phyloP scores from a whole-genome alignment of 768 basidiomycete genomes.

The Coprinopsis strossmayeri region DNA sequence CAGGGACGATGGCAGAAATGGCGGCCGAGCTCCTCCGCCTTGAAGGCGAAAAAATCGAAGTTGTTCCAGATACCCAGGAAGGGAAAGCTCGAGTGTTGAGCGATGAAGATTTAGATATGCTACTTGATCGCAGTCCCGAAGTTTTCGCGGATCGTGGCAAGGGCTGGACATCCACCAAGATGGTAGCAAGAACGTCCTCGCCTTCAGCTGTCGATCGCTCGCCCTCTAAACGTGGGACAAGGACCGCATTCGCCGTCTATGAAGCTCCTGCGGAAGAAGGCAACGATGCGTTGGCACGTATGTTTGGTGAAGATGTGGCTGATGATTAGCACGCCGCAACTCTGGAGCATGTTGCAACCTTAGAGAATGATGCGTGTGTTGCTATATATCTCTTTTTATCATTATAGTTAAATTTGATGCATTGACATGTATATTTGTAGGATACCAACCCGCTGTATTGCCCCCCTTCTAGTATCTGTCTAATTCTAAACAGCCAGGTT shows the following conservation, averaged over 20 bases:
- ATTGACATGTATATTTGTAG: not conserved
- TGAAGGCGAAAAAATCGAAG: slow-evolving; percentile 86
- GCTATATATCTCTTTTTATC: not conserved
- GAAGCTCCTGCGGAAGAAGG: slow-evolving; percentile 57
- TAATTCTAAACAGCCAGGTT: too few relatives aligned
- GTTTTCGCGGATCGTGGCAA: slow-evolving; percentile 66
- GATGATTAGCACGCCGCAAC: slow-evolving; percentile 5
- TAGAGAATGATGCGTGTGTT: not conserved
- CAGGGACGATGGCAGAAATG: slow-evolving; percentile 72
- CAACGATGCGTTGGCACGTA: slow-evolving; percentile 62
- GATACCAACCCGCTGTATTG: not conserved
- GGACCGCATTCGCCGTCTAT: slow-evolving; percentile 69
- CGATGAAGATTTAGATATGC: slow-evolving; percentile 71
- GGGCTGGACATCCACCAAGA: slow-evolving; percentile 58
- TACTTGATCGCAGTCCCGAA: slow-evolving; percentile 73
- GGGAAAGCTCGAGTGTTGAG: slow-evolving; percentile 71
- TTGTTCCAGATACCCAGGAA: slow-evolving; percentile 68
- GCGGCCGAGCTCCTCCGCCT: slow-evolving; percentile 70
- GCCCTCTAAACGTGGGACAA: slow-evolving; percentile 25
- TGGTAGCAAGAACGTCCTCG: slow-evolving; percentile 1
- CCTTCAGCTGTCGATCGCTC: not conserved
- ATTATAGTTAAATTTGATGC: too few relatives aligned
- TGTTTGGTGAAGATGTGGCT: slow-evolving; percentile 46
- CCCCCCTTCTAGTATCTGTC: not conserved
- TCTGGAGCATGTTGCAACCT: not conserved